phyloP scores from a whole-genome alignment of 495 filamentous ascomycete species.

The Talaromyces nanjingensis region DNA sequence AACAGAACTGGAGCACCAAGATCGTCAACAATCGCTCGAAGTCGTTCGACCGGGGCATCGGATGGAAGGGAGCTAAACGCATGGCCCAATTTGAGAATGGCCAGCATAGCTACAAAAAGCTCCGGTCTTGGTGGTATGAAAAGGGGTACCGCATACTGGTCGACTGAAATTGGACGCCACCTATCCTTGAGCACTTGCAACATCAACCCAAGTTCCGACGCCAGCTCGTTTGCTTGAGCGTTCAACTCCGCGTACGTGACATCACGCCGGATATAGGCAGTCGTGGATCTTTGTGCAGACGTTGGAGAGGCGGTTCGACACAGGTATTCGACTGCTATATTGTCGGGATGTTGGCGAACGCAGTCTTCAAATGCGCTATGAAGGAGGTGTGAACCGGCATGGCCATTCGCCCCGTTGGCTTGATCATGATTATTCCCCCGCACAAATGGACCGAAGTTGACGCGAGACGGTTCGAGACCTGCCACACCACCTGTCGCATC shows the following conservation, averaged over 20 bases:
- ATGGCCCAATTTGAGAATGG: constrained; percentile 4
- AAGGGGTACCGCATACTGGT: background rate
- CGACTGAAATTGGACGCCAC: background rate
- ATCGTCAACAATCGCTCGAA: background rate
- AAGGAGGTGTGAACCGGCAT: background rate
- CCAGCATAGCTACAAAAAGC: background rate
- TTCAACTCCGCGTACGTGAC: background rate
- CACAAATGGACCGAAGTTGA: background rate
- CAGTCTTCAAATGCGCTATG: background rate
- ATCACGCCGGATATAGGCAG: background rate
- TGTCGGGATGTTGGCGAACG: background rate
- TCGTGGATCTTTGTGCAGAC: background rate
- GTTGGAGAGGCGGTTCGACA: background rate
- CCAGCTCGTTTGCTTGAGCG: background rate
- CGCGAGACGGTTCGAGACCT: background rate
- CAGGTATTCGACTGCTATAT: background rate
- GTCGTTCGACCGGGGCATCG: constrained; percentile 1
- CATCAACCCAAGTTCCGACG: background rate
- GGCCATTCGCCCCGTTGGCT: background rate
- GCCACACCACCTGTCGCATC: constrained; percentile 1
- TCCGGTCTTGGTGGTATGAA: background rate
- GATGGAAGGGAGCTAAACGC: background rate
- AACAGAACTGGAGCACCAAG: constrained; percentile 1
- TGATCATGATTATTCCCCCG: background rate
- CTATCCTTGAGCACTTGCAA: background rate